These are phyloP conservation scores for Penicillium waksmanii DNA, from an alignment of 495 filamentous ascomycete species.

Conservation along the genomic window DNA sequence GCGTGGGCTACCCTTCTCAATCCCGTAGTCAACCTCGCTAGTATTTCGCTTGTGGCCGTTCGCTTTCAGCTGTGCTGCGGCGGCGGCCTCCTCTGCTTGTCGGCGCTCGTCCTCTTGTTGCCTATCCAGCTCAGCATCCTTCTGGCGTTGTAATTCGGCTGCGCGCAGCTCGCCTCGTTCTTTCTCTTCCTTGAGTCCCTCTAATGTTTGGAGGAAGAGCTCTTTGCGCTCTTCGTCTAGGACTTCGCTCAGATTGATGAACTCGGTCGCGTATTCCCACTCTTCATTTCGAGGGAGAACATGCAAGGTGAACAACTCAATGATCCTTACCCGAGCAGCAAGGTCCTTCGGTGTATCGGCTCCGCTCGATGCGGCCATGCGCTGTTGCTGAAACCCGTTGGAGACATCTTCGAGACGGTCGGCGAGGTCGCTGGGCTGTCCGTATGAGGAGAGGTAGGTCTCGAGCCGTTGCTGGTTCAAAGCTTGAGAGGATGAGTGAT, in stretches of 20 bases:
- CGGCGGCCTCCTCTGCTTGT: slow-evolving; percentile 51
- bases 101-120: slow-evolving; percentile 60
- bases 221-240: slow-evolving; percentile 93
- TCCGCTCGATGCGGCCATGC: slow-evolving; percentile 52
- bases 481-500: slow-evolving; percentile 79
- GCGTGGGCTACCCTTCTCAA: slow-evolving; percentile 50
- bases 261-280: slow-evolving; percentile 92
- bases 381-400: slow-evolving; percentile 25
- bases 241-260: slow-evolving; percentile 79
- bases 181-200: slow-evolving; percentile 65
- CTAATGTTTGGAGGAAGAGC: slow-evolving; percentile 72
- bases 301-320: slow-evolving; percentile 93
- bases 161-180: slow-evolving; percentile 73
- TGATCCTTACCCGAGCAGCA: slow-evolving; percentile 76
- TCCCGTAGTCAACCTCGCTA: slow-evolving; percentile 58
- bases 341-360: slow-evolving; percentile 79
- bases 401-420: slow-evolving; percentile 54
- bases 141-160: slow-evolving; percentile 59
- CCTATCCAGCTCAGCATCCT: slow-evolving; percentile 63
- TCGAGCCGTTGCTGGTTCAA: slow-evolving; percentile 88
- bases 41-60: slow-evolving; percentile 55
- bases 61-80: slow-evolving; percentile 41
- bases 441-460: slow-evolving; percentile 81
- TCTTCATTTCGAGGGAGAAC: slow-evolving; percentile 87
- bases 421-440: slow-evolving; percentile 66